Base-by-base conservation (phyloP, 768 basidiomycete genomes). In the Cantharellus anzutake region DNA sequence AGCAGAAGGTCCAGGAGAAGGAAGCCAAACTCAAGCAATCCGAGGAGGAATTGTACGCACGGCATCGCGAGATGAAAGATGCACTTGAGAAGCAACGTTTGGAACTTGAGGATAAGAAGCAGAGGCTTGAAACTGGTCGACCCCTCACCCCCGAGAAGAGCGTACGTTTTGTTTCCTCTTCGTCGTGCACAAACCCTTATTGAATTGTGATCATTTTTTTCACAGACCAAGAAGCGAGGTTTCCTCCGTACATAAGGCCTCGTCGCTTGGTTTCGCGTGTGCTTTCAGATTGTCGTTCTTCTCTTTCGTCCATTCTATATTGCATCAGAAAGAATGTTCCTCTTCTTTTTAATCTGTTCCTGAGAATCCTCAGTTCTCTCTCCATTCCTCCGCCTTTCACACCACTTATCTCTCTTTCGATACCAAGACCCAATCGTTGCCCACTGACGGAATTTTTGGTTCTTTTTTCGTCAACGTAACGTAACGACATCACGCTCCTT, bases 51-150 rank as follows among this genome's bases (percentile, higher is more conserved):
- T 80, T 99, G 16, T 99, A 99, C 70, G 86, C 93, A 61, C 83
- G 94, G 62, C 96, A 99, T 77, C 85, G 90, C 71, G 96, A 99
- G 72, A 98, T 99, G 96, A 99, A 98, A 76, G 96, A 99, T 65
- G 86, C 94, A 16, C 75, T 98, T 66, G 96, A 97, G 75, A 96
- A 94, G 75, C 96, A 98, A 71, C 81, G 94, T 64, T 65, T 74
- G 60, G 96, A 99, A 67, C 78, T 99, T 64, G 96, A 99, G 74
- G 96, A 98, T 69, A 98, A 96, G 83, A 96, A 94, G 81, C 79
- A 88, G 75, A 82, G 84, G 68, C 81, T 97, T 71, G 93, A 97
- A 75, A 85, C 81, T 64, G 94, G 94, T 55, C 80, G 94, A 68
- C 91, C 93, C 59, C 74, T 96, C 72, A 96, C 93, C 42, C 94